Conservation (phyloP, 495 filamentous ascomycete species). For the Penicillium mononematosum region DNA sequence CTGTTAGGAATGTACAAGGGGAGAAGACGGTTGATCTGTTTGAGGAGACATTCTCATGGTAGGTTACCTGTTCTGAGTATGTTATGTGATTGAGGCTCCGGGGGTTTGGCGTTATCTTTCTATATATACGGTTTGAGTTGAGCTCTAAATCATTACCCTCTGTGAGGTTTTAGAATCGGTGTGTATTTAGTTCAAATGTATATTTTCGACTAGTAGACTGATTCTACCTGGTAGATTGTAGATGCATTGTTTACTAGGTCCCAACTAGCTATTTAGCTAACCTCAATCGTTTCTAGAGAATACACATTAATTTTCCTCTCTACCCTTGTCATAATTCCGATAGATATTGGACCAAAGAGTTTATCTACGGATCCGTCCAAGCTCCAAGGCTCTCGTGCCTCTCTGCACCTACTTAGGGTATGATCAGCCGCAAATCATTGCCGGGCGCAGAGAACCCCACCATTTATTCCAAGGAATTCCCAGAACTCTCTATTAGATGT, state of each 20-base stretch:
- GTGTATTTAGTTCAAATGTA: background rate
- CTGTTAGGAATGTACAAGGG: conserved; percentile 38
- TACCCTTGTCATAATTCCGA: too few relatives aligned
- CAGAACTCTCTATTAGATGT: background rate
- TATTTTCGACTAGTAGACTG: background rate
- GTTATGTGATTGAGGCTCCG: background rate
- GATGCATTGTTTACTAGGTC: background rate
- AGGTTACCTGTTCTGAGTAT: conserved; percentile 16
- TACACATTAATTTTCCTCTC: too few relatives aligned
- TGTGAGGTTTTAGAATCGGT: background rate
- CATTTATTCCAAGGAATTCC: too few relatives aligned
- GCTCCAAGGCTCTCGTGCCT: too few relatives aligned
- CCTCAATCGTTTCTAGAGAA: too few relatives aligned
- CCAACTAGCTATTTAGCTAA: background rate
- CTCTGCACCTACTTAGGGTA: too few relatives aligned
- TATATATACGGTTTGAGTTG: background rate
- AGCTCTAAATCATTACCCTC: background rate
- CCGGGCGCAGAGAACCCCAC: too few relatives aligned
- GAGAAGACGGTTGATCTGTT: conserved; percentile 41
- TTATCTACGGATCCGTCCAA: too few relatives aligned
- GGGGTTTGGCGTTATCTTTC: background rate
- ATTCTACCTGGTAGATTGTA: too few relatives aligned
- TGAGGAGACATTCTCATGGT: conserved; percentile 49
- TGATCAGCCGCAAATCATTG: too few relatives aligned
- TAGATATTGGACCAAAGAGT: too few relatives aligned